Evolutionary conservation across 768 basidiomycete species (phyloP), one percentile per base, ranked within the genome.

Genomic region (Bullera alba): DNA sequence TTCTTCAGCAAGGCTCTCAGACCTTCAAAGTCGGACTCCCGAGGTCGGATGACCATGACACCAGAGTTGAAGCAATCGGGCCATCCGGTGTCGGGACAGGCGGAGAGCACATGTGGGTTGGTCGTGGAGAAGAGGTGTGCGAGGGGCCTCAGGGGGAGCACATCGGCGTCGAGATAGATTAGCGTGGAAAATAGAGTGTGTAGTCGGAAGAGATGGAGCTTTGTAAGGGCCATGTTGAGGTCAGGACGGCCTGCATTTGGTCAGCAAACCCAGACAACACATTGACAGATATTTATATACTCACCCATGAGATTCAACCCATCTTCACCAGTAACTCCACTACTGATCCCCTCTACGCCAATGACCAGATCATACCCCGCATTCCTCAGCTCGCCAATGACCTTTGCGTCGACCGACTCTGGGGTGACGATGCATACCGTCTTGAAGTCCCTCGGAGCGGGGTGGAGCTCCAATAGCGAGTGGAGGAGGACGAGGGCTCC

Each of bases 61-160:
- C 95, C 95, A 21, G 92, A 93, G 72, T 99, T 99, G 77, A 99
- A 99, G 54, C 95, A 92, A 74, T 99, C 95, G 34, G 95, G 95
- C 95, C 95, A 99, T 60, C 95, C 95, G 27, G 91, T 87, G 72
- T 99, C 95, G 10, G 95, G 91, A 6, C 84, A 86, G 7, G 95
- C 95, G 35, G 91, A 84, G 68, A 99, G 91, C 55, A 87, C 83
- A 42, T 67, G 57, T 5, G 67, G 58, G 69, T 84, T 77, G 35
- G 69, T 70, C 3, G 85, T 80, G 28, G 78, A 77, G 73, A 99
- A 96, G n/a, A 99, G 82, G 74, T 93, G 91, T 29, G 88, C 85
- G 48, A 99, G 77, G 25, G 93, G 87, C 27, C 69, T 58, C 17
- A 74, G 53, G 34, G 73, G 73, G 7, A 74, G 61, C 22, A 71